Percentiles rank a stretch among this genome's conserved stretches.
Evolutionary conservation across 495 filamentous ascomycete species (phyloP).

Genomic region (Talaromyces ruber): DNA sequence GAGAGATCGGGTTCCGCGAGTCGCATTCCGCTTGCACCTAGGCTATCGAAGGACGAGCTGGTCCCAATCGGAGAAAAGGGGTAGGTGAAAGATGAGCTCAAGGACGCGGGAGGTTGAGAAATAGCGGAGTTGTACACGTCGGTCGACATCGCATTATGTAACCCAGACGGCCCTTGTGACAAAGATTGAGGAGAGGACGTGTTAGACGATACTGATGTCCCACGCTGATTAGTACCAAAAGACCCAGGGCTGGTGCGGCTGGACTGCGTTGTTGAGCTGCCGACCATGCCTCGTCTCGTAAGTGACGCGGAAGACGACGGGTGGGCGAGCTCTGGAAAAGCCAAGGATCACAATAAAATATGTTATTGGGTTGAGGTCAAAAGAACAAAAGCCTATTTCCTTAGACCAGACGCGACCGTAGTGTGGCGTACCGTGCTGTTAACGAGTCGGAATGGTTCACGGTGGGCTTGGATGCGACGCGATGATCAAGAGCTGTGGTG

Average conservation of each 20-base stretch:
- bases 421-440: background rate
- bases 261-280: constrained; percentile 35
- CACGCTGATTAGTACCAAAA: constrained; percentile 36
- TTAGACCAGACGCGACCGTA: background rate
- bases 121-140: constrained; percentile 37
- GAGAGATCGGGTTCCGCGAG: constrained; percentile 37
- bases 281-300: constrained; percentile 35
- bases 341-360: background rate
- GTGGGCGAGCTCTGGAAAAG: background rate
- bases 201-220: constrained; percentile 37
- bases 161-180: constrained; percentile 32
- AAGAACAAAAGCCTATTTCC: background rate
- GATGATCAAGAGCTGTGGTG: background rate
- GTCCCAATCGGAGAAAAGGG: constrained; percentile 38
- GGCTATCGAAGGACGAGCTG: constrained; percentile 34
- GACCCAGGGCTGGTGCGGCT: constrained; percentile 42
- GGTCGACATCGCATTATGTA: constrained; percentile 46
- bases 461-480: background rate
- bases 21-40: constrained; percentile 36
- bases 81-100: constrained; percentile 30
- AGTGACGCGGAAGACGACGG: background rate
- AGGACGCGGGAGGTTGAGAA: constrained; percentile 31
- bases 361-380: background rate
- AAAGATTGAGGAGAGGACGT: constrained; percentile 35
- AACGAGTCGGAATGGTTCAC: background rate